phyloP scores from a whole-genome alignment of 345 rosid genomes.

The Dovyalis caffra region DNA sequence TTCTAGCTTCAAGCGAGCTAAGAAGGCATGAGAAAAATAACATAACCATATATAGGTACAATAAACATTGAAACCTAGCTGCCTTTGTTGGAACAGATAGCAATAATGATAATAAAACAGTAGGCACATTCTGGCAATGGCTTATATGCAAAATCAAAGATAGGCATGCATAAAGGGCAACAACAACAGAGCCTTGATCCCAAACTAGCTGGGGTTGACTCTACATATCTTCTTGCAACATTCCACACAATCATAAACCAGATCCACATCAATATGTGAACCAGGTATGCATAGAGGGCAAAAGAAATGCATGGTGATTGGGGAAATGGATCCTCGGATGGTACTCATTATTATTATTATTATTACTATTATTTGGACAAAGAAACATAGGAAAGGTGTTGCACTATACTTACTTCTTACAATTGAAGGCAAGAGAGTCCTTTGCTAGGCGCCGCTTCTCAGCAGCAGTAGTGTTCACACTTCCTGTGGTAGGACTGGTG shows the following conservation, averaged over 20 bases:
- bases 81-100: background rate
- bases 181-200: background rate
- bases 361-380: no score
- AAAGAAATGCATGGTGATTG: background rate
- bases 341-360: no score
- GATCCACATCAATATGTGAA: background rate
- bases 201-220: no score
- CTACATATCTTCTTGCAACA: background rate
- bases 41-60: background rate
- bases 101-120: background rate
- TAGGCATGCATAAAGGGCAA: background rate
- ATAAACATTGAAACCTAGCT: background rate
- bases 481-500: constrained; percentile 95
- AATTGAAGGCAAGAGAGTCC: constrained; percentile 88
- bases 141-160: background rate
- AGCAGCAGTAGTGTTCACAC: constrained; percentile 68
- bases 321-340: background rate
- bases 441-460: constrained; percentile 92
- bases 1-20: background rate
- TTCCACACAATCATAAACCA: background rate
- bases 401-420: constrained; percentile 71
- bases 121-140: background rate
- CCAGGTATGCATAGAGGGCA: background rate
- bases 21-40: background rate
- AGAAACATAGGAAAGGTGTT: background rate